A percentile compares a stretch with the other conserved stretches of the same genome.
Evolutionary conservation across 2,329 filamentous ascomycete species (phyloP).

Genomic region (Dissoconium aciculare): DNA sequence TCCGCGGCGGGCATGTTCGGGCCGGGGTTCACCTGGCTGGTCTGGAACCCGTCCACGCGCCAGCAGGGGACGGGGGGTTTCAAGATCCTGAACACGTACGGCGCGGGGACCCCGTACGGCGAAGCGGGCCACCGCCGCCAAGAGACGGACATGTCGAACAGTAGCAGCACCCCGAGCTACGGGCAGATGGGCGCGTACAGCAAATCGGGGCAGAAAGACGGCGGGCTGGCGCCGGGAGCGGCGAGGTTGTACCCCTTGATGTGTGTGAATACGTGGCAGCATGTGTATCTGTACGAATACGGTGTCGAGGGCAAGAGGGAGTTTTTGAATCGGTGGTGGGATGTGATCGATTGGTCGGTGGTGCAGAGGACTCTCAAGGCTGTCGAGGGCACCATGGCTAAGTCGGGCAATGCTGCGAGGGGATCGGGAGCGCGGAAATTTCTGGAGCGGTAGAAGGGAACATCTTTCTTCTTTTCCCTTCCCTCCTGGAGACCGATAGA

Average conservation of each 20-base stretch:
- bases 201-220: constrained; percentile 17
- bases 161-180: constrained; percentile 26
- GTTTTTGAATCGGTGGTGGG: constrained; percentile 76
- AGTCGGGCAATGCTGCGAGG: too few relatives aligned
- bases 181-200: constrained; percentile 27
- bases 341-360: constrained; percentile 67
- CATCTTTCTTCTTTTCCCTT: too few relatives aligned
- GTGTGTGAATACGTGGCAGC: constrained; percentile 94
- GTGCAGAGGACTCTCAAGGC: constrained; percentile 41
- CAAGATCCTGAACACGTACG: constrained; percentile 73
- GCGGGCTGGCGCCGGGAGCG: constrained; percentile 46
- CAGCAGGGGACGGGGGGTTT: constrained; percentile 16
- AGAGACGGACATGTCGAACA: constrained; percentile 54
- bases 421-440: too few relatives aligned
- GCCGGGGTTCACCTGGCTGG: constrained; percentile 92
- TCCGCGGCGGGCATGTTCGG: constrained; percentile 89
- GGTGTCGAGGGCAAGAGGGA: constrained; percentile 57
- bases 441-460: too few relatives aligned
- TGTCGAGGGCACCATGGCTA: too few relatives aligned
- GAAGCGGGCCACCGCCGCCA: constrained; percentile 68
- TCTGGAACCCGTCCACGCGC: constrained; percentile 35
- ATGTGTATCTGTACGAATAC: constrained; percentile 78
- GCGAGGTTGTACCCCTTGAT: constrained; percentile 60
- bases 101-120: constrained; percentile 76
- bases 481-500: too few relatives aligned